These are phyloP conservation scores for Sugiyamaella japonica DNA, from an alignment of 1,139 yeast genomes.

Conservation along the genomic window DNA sequence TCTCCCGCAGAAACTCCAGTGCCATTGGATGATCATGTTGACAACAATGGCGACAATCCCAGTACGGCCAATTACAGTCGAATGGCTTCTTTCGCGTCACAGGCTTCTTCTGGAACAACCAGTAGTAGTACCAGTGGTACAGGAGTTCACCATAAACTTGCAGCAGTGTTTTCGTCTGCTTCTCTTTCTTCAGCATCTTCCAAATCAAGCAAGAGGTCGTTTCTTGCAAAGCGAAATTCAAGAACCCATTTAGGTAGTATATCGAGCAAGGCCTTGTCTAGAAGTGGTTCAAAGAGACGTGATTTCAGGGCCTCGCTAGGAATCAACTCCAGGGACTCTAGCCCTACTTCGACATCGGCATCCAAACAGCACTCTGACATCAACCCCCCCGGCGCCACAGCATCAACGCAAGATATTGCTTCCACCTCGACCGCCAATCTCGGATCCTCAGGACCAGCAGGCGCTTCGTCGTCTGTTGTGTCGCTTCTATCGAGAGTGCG, in stretches of 20 bases:
- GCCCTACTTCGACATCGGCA: background rate
- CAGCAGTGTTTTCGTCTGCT: background rate
- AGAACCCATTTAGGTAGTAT: background rate
- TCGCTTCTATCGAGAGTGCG: conserved; percentile 23
- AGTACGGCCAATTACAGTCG: background rate
- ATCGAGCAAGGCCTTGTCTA: background rate
- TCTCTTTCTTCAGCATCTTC: conserved; percentile 4
- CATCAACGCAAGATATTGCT: background rate
- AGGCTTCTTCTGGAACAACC: background rate
- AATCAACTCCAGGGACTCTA: background rate
- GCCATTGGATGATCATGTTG: background rate
- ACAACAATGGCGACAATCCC: background rate
- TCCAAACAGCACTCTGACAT: background rate
- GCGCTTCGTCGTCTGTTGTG: conserved; percentile 16
- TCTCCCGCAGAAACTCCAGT: background rate
- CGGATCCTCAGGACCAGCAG: background rate
- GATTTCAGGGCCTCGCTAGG: background rate
- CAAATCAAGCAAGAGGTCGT: background rate
- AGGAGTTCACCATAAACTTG: conserved; percentile 4
- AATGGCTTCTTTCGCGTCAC: background rate
- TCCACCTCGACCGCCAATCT: conserved; percentile 1
- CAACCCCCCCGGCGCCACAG: background rate
- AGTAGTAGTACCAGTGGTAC: background rate
- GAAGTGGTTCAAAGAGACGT: background rate
- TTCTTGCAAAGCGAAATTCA: conserved; percentile 1